Base-by-base conservation (phyloP, 495 filamentous ascomycete species). In the Aspergillus incahuasiensis region DNA sequence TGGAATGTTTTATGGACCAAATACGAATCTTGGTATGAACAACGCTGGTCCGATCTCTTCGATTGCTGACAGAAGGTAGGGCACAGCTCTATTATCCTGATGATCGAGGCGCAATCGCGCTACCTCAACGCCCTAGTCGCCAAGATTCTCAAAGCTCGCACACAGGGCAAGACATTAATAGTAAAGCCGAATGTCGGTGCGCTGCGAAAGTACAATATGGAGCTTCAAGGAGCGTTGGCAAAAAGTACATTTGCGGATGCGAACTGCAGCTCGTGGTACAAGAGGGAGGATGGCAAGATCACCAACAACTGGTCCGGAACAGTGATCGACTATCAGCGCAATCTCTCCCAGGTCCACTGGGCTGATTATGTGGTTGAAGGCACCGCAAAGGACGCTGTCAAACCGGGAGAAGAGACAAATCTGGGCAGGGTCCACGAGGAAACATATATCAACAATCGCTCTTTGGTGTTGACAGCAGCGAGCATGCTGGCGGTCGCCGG, bases 91-190 rank as follows among this genome's bases (percentile, higher is more conserved):
- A 80, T 84, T 46, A 77, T 83, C 34, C 67, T 83, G 25, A 83
- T 82, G 79, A 84, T 84, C 54, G 82, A 86, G 60, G 75, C 79
- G 0, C 79, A 84, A 58, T 73, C 72, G 6, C 65, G 72, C 2
- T 84, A 82, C 56, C 65, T 84, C 54, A 78, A 75, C 53, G 63
- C 66, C 0, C 56, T 83, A 38, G 67, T 82, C 30, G 48, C 50
- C 7, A 63, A 64, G 39, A 63, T 82, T 1, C 60, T 78, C 3
- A 63, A 56, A 12, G 73, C 76, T 12, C 63, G 71, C 20, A 53
- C 53, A 6, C 56, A 63, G 8, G 74, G 78, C 12, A 57, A 71
- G 19, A 61, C 63, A 0, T 61, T 84, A 6, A 47, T 65, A 2
- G 54, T 84, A 11, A 53, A 45, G 25, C 79, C 79, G 8, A 70